Base-by-base conservation (phyloP, 805 yeast species). In the Kazachstania psychrophila region DNA sequence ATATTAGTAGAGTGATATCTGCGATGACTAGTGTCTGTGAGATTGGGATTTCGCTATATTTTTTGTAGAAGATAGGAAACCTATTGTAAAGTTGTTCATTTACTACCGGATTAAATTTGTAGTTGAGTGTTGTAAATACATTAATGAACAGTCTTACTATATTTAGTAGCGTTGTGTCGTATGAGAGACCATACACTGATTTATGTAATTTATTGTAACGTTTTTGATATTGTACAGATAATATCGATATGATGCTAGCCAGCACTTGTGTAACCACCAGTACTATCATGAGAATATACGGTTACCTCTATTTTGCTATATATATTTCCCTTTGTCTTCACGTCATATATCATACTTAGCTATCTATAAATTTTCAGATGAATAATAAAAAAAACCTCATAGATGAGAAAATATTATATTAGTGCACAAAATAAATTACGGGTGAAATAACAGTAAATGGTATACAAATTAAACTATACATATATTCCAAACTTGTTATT, bases 221-320 rank as follows among this genome's bases (percentile, higher is more conserved):
- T 23, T 43, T 41, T 36, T 56, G 61, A 28, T 48, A 48, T 6
- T 42, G 39, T 8, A 46, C 34, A 3, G 56, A 54, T 14, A 37
- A 25, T n/a, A 27, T 32, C 16, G 45, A 40, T 25, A 47, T 79
- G 85, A 28, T 86, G 96, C 61, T 87, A 88, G 30, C 36, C 22
- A 24, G 14, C 5, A 23, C 15, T 11, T 37, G 40, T 13, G 33
- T 33, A 4, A 18, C 13, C 17, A 37, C n/a, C 4, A 37, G 24
- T 6, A 32, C 22, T 9, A 33, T 19, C 23, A 24, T 29, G 9
- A 7, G n/a, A n/a, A n/a, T n/a, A n/a, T n/a, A n/a, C n/a, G n/a
- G n/a, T n/a, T n/a, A n/a, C n/a, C n/a, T n/a, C n/a, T n/a, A n/a
- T n/a, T n/a, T n/a, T n/a, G n/a, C n/a, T n/a, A n/a, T n/a, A n/a